These are phyloP conservation scores for Annona squamosa DNA, from an alignment of 164 flowering plant genomes.

Conservation along the genomic window DNA sequence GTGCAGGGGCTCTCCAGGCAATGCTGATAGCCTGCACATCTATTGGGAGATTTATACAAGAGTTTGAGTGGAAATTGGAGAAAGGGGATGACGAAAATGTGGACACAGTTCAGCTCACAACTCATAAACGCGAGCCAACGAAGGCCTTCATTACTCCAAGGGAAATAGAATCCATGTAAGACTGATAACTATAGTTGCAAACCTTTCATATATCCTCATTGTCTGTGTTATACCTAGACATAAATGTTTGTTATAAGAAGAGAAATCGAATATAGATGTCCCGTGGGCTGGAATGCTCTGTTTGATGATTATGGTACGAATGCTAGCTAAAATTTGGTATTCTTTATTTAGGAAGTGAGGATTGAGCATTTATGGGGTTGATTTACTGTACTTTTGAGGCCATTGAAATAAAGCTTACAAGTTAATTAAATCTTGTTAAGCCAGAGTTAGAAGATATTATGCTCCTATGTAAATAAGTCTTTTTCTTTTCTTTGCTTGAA, in stretches of 20 bases:
- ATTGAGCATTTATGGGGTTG: no score
- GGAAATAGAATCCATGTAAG: conserved; percentile 5
- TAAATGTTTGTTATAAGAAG: not conserved
- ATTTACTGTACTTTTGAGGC: no score
- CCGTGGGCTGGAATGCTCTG: not conserved
- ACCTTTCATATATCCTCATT: not conserved
- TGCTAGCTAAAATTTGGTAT: not conserved
- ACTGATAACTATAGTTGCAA: not conserved
- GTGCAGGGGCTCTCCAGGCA: conserved; percentile 89
- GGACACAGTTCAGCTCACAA: conserved; percentile 61
- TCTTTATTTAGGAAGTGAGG: no score
- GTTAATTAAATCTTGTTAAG: no score
- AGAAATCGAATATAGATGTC: not conserved
- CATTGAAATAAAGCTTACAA: no score
- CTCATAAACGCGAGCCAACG: conserved; percentile 68
- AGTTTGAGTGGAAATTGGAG: conserved; percentile 65
- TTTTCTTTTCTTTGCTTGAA: not conserved
- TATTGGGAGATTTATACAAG: conserved; percentile 72
- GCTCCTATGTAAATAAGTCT: no score
- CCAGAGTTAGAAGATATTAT: no score
- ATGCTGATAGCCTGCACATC: conserved; percentile 49
- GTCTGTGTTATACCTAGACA: not conserved
- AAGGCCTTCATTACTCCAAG: conserved; percentile 56
- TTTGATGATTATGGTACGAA: not conserved
- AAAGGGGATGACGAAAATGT: conserved; percentile 68